Evolutionary conservation across 345 rosid species (phyloP), one percentile per base, ranked within the genome.

Genomic region (Clarkia xantiana): DNA sequence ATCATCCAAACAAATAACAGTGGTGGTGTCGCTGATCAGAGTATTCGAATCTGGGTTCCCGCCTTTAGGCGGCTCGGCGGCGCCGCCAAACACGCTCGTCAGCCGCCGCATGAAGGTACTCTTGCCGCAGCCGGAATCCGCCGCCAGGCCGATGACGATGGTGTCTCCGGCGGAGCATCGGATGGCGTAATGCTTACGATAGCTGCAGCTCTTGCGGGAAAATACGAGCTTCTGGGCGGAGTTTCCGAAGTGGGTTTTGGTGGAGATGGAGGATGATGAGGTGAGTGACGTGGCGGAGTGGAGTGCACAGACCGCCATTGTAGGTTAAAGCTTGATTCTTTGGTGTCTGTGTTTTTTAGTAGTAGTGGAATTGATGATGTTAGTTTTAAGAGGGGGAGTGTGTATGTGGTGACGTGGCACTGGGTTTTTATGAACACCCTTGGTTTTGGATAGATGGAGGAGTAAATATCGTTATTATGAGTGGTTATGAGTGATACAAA

Each of bases 11-110:
- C 98, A 91, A 38, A 91, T 81, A 51, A 91, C 98, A 1, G 98
- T 84, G 19, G 98, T 91, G 4, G 66, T 84, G 61, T 91, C 98
- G 55, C 96, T 86, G 56, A 86, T 81, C 40, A 91, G 87, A 5
- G 98, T 91, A 77, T 86, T 91, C 3, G 96, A 91, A 52, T 91
- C 98, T 11, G 98, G 98, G 68, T 91, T 91, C 49, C 98, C 98
- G 6, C 87, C 98, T 62, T 58, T 86, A 0, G 98, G 96, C 39
- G 94, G 88, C 81, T 76, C 79, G 0, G 96, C 98, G 0, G 94
- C 96, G 0, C 98, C 98, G 4, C 98, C 96, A 14, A 91, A 91
- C 51, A 91, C 98, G 51, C 94, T 83, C 0, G 96, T 91, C 3
- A 91, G 68, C 62, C 87, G 15, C 94, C 98, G 63, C 84, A 89